Conservation (phyloP, 331 rosid species). For the Rhamnella rubrinervis region DNA sequence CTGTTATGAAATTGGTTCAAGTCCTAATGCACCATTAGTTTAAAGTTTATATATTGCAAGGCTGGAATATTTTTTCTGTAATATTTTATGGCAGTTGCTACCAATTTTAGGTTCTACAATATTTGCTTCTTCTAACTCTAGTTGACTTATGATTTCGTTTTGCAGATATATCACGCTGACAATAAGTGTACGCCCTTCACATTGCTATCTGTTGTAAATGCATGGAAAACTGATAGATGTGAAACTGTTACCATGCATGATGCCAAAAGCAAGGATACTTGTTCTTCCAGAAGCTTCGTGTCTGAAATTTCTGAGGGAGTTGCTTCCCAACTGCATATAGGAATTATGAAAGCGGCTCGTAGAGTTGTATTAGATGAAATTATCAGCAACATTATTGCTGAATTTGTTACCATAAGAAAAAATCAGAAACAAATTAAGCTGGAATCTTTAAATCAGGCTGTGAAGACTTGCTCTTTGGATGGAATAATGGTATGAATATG, state of each 20-base stretch:
- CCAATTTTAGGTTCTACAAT: background rate
- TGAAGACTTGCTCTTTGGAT: conserved; percentile 34
- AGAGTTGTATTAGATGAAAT: conserved; percentile 87
- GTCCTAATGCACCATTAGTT: background rate
- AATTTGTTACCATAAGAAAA: conserved; percentile 60
- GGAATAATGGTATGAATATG: conserved; percentile 43
- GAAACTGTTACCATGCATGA: conserved; percentile 40
- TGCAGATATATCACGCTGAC: conserved; percentile 73
- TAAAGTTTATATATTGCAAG: background rate
- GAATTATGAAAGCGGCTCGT: conserved; percentile 81
- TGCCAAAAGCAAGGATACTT: conserved; percentile 42
- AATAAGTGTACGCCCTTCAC: conserved; percentile 47
- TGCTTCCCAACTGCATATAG: conserved; percentile 69
- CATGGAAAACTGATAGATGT: conserved; percentile 47
- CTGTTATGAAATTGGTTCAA: background rate
- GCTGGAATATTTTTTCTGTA: background rate
- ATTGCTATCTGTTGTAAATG: conserved; percentile 54
- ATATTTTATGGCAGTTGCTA: background rate
- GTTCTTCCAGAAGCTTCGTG: conserved; percentile 33
- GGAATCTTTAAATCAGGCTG: conserved; percentile 40
- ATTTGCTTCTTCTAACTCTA: conserved; percentile 16
- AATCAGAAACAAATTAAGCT: conserved; percentile 38
- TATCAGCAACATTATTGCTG: conserved; percentile 67
- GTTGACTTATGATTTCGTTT: conserved; percentile 24
- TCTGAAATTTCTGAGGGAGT: conserved; percentile 73